Percentiles rank a stretch among this genome's conserved stretches.
phyloP scores from a whole-genome alignment of 2,329 filamentous ascomycete genomes.

The Phaeosphaeria sp. region DNA sequence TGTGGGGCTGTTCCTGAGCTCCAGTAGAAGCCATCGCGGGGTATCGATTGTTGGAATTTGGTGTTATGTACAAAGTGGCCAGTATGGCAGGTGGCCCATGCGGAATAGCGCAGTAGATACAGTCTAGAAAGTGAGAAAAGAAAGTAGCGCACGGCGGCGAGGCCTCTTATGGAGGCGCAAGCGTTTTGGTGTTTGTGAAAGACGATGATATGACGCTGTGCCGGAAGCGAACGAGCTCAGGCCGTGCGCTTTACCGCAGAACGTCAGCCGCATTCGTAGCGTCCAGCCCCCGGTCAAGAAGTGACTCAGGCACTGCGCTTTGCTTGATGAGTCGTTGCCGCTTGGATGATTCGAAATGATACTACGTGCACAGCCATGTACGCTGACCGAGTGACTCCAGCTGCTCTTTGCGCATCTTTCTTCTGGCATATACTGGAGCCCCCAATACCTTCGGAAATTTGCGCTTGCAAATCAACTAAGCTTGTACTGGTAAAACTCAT shows the following conservation, averaged over 20 bases:
- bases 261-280: slow-evolving; percentile 17
- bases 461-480: too few relatives aligned
- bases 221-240: slow-evolving; percentile 36
- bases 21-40: slow-evolving; percentile 44
- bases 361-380: slow-evolving; percentile 1
- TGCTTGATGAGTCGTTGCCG: slow-evolving; percentile 7
- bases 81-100: background rate
- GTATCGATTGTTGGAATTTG: slow-evolving; percentile 18
- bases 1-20: slow-evolving; percentile 30
- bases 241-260: slow-evolving; percentile 18
- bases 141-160: slow-evolving; percentile 16
- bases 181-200: slow-evolving; percentile 24
- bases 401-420: background rate
- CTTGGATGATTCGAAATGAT: slow-evolving; percentile 38
- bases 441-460: too few relatives aligned
- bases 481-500: background rate
- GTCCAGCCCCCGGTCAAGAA: slow-evolving; percentile 19
- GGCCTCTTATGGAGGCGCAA: slow-evolving; percentile 22
- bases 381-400: background rate
- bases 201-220: slow-evolving; percentile 30
- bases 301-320: slow-evolving; percentile 30
- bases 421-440: background rate
- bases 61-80: slow-evolving; percentile 3
- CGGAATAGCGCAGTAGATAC: background rate
- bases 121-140: background rate